Evolutionary conservation across 768 basidiomycete species (phyloP).

Genomic region (Gymnopilus junonius): DNA sequence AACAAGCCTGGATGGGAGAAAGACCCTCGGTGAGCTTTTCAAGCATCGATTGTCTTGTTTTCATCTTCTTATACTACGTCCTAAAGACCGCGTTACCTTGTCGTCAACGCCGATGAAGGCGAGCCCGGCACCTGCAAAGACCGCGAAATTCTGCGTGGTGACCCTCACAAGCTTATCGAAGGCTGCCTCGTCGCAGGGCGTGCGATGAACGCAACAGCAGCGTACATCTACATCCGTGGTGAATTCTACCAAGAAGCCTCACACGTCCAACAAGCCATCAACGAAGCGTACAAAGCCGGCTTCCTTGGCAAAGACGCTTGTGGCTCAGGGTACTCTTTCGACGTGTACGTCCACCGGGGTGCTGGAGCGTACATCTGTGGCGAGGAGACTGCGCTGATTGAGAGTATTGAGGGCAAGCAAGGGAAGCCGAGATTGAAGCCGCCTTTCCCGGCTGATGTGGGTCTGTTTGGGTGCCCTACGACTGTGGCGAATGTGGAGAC

Average conservation of each 20-base stretch:
- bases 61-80: neutral
- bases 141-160: conserved; percentile 95
- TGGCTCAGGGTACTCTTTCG: conserved; percentile 92
- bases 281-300: conserved; percentile 91
- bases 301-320: conserved; percentile 91
- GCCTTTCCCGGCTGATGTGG: conserved; percentile 98
- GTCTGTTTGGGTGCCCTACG: conserved; percentile 95
- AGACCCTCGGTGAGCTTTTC: conserved; percentile 68
- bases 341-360: conserved; percentile 97
- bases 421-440: conserved; percentile 98
- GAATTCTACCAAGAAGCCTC: conserved; percentile 96
- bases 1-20: conserved; percentile 99
- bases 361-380: conserved; percentile 99
- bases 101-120: conserved; percentile 98
- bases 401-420: conserved; percentile 97
- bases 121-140: conserved; percentile 99
- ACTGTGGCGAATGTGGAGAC: conserved; percentile 99
- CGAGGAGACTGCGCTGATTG: conserved; percentile 97
- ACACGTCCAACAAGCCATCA: conserved; percentile 94
- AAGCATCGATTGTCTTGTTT: conserved; percentile 2
- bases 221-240: conserved; percentile 99
- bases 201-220: conserved; percentile 95
- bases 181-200: conserved; percentile 97
- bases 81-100: conserved; percentile 87
- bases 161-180: conserved; percentile 98